phyloP scores from a whole-genome alignment of 2,329 filamentous ascomycete species.

The Fragosphaeria purpurea region DNA sequence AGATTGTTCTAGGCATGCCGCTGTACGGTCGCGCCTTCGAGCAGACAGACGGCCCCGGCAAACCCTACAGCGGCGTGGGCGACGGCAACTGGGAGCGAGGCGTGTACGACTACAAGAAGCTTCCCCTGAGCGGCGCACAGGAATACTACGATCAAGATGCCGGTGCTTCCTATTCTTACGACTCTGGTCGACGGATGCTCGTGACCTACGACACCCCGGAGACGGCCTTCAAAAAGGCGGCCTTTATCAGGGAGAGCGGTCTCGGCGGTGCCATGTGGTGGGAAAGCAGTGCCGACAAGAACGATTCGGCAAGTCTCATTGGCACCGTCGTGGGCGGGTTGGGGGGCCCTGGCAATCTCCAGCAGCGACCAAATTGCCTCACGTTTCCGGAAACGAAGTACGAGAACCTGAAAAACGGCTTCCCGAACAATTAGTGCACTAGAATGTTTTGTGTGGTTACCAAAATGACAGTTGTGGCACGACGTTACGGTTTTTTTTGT shows the following conservation, averaged over 20 bases:
- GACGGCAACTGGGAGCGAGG: constrained; percentile 76
- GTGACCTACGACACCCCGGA: constrained; percentile 68
- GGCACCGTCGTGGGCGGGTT: constrained; percentile 49
- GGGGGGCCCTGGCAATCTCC: constrained; percentile 41
- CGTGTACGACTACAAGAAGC: constrained; percentile 78
- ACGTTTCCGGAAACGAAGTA: constrained; percentile 58
- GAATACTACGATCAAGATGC: constrained; percentile 54
- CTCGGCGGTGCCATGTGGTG: constrained; percentile 97
- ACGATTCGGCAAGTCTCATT: constrained; percentile 57
- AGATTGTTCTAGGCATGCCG: constrained; percentile 85
- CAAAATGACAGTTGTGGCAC: too few species aligned
- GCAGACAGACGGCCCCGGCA: constrained; percentile 65
- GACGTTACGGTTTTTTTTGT: too few species aligned
- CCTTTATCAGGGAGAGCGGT: constrained; percentile 54
- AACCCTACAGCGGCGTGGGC: constrained; percentile 60
- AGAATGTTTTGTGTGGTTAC: too few species aligned
- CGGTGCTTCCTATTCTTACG: constrained; percentile 70
- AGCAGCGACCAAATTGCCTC: constrained; percentile 48
- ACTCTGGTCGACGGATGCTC: constrained; percentile 51
- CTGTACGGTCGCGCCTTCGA: constrained; percentile 82
- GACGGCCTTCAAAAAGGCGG: constrained; percentile 59
- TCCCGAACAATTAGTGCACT: constrained; percentile 21
- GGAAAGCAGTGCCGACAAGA: constrained; percentile 75
- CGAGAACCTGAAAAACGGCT: constrained; percentile 55
- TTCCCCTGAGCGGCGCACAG: constrained; percentile 58